Conservation (phyloP, 306 rosid species). For the Gleditsia sinensis region DNA sequence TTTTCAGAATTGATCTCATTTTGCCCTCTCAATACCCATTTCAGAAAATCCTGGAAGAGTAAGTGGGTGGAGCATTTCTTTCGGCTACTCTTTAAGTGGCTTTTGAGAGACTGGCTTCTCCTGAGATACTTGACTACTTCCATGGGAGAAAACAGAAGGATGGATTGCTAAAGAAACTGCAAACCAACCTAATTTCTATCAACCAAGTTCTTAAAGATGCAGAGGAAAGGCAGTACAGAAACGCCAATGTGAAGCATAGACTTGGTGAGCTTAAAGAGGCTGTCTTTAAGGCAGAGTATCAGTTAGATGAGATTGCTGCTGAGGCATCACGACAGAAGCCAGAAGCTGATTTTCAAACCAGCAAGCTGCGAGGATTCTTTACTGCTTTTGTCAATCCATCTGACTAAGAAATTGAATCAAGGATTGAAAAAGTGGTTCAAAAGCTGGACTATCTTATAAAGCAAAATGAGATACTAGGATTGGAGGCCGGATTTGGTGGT, state of each 20-base stretch:
- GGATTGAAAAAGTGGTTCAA: slow-evolving; percentile 3
- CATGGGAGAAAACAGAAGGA: too few relatives aligned
- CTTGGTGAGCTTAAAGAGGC: too few relatives aligned
- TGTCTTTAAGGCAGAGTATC: not conserved
- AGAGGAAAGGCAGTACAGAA: too few relatives aligned
- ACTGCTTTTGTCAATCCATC: not conserved
- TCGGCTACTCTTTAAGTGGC: too few relatives aligned
- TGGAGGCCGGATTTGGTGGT: not conserved
- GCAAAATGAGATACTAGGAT: slow-evolving; percentile 12
- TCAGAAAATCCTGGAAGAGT: not conserved
- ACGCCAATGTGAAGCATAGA: too few relatives aligned
- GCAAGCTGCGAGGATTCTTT: not conserved
- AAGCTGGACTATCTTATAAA: slow-evolving; percentile 19
- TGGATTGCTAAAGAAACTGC: too few relatives aligned
- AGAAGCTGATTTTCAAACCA: not conserved
- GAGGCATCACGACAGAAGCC: not conserved
- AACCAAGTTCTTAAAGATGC: too few relatives aligned
- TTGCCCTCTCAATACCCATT: too few relatives aligned
- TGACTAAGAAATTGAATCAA: not conserved
- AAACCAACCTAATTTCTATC: too few relatives aligned
- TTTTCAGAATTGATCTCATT: too few relatives aligned
- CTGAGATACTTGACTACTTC: too few relatives aligned
- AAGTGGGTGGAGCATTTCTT: not conserved
- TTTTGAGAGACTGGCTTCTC: not conserved
- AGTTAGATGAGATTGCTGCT: slow-evolving; percentile 31